Conservation (phyloP, 495 filamentous ascomycete genomes). For the Rostrohypoxylon terebratum region DNA sequence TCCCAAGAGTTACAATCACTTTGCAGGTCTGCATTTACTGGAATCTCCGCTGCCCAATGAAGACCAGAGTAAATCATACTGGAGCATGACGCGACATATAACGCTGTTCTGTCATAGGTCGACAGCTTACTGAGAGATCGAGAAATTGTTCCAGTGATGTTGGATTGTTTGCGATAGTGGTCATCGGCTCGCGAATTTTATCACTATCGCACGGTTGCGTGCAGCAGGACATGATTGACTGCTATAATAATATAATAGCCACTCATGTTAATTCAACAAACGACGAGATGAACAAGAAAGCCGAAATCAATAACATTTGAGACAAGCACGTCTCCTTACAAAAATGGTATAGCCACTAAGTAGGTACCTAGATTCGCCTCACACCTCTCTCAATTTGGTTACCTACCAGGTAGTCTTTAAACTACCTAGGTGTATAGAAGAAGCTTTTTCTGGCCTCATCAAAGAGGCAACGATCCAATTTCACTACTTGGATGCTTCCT, state of each 20-base stretch:
- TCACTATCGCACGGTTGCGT: not conserved
- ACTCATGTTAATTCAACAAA: not conserved
- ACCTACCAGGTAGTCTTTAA: too few species aligned
- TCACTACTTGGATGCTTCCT: not conserved
- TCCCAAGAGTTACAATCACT: conserved; percentile 27
- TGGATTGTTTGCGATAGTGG: not conserved
- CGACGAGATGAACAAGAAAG: not conserved
- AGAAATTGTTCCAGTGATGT: not conserved
- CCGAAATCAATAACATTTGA: not conserved
- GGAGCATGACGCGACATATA: not conserved
- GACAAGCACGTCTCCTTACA: not conserved
- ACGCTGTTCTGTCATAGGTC: conserved; percentile 12
- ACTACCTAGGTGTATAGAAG: not conserved
- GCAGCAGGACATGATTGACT: too few species aligned
- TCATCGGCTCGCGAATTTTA: conserved; percentile 1
- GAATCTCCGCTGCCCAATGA: conserved; percentile 16
- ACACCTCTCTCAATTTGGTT: too few species aligned
- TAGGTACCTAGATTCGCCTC: not conserved
- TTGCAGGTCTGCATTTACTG: conserved; percentile 25
- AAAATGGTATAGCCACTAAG: too few species aligned
- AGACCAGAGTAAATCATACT: not conserved
- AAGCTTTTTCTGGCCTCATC: not conserved
- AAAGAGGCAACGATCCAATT: not conserved
- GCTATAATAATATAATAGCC: not conserved
- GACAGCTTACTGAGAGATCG: conserved; percentile 13